Percentiles rank a stretch among this genome's conserved stretches.
These are phyloP conservation scores for Fonsecaea pugnacius DNA, from an alignment of 2,329 filamentous ascomycete genomes.

Conservation along the genomic window DNA sequence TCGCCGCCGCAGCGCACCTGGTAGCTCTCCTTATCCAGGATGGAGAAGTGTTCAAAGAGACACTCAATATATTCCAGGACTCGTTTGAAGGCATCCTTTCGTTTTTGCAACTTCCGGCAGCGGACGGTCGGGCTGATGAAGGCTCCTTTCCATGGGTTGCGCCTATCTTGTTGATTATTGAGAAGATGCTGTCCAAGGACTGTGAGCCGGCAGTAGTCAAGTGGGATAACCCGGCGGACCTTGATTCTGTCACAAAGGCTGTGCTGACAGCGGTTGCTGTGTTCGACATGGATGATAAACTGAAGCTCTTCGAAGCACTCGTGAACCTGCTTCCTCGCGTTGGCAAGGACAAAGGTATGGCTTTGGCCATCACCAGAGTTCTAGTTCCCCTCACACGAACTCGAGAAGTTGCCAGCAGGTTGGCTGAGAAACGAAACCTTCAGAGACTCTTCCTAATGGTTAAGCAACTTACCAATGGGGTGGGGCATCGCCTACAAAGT, in stretches of 20 bases:
- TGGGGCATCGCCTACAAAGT: constrained; percentile 73
- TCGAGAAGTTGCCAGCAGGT: constrained; percentile 71
- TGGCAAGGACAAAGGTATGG: constrained; percentile 83
- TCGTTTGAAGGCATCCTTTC: constrained; percentile 75
- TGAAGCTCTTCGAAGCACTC: constrained; percentile 74
- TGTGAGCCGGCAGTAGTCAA: constrained; percentile 79
- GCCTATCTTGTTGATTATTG: constrained; percentile 84
- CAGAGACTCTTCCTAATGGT: constrained; percentile 93
- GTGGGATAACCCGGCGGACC: constrained; percentile 59
- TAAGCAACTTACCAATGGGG: constrained; percentile 81
- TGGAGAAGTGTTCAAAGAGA: constrained; percentile 75
- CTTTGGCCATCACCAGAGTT: constrained; percentile 79
- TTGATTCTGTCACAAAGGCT: constrained; percentile 59
- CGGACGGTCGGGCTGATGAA: constrained; percentile 66
- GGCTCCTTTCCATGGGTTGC: constrained; percentile 91
- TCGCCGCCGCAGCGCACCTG: constrained; percentile 90
- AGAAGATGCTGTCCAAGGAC: constrained; percentile 88
- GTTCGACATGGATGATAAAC: constrained; percentile 68
- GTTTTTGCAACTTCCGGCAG: constrained; percentile 70
- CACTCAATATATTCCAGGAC: constrained; percentile 70
- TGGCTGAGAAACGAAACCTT: constrained; percentile 87
- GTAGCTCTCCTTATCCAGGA: constrained; percentile 81
- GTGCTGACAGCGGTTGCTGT: constrained; percentile 62
- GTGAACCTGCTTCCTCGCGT: constrained; percentile 82
- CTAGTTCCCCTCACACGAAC: constrained; percentile 85